Evolutionary conservation across 768 basidiomycete species (phyloP).

Genomic region (Termitomyces sp.): DNA sequence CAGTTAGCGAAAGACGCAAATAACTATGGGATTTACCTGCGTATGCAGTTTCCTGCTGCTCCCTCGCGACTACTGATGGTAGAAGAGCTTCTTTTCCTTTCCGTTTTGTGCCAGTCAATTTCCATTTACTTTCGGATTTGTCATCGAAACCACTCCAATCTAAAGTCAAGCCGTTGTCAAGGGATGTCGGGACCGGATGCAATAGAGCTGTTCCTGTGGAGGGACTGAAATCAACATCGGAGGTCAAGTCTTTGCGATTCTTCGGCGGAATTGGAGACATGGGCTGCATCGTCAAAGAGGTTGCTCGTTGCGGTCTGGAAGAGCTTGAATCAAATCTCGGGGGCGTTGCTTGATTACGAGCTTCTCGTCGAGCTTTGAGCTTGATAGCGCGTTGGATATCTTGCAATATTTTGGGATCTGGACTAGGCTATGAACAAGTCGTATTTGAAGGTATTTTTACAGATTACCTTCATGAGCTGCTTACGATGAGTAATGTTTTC

Average conservation of each 20-base stretch:
- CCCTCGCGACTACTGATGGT: conserved; percentile 41
- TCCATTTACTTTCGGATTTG: conserved; percentile 58
- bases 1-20: background rate
- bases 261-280: conserved; percentile 23
- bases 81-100: conserved; percentile 51
- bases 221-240: conserved; percentile 71
- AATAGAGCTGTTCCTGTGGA: conserved; percentile 41
- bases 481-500: conserved; percentile 8
- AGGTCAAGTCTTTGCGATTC: conserved; percentile 24
- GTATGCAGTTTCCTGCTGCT: conserved; percentile 59
- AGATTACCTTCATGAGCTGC: conserved; percentile 72
- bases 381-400: conserved; percentile 76
- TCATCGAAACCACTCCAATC: conserved; percentile 73
- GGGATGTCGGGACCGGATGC: conserved; percentile 70
- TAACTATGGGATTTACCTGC: conserved; percentile 39
- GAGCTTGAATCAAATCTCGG: conserved; percentile 14
- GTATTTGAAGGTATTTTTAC: background rate
- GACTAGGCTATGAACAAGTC: background rate
- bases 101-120: conserved; percentile 52
- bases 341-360: conserved; percentile 36
- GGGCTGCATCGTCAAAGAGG: conserved; percentile 30
- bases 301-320: conserved; percentile 17
- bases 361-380: conserved; percentile 72
- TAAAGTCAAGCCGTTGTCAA: conserved; percentile 64
- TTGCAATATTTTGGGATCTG: conserved; percentile 78